Percentiles rank a stretch among this genome's conserved stretches.
These are phyloP conservation scores for Dionaea muscipula DNA, from an alignment of 179 eudicot species.

Conservation along the genomic window DNA sequence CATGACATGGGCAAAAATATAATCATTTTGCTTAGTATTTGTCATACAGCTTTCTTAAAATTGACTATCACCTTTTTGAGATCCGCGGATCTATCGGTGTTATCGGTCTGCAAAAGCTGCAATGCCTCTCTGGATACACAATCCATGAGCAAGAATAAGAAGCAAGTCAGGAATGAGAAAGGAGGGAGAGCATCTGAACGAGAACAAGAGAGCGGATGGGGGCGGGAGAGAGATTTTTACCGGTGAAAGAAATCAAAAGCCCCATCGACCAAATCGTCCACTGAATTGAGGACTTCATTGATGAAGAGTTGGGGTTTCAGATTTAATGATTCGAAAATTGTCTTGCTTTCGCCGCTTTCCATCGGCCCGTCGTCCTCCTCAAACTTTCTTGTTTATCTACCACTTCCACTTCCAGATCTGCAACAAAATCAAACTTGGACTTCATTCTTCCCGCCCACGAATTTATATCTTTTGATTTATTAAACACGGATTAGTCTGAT, in stretches of 20 bases:
- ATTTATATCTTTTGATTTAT: no score
- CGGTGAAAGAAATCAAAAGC: conserved; percentile 57
- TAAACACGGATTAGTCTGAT: no score
- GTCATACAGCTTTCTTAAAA: no score
- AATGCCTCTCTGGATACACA: conserved; percentile 50
- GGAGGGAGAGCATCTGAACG: not conserved
- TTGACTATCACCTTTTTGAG: conserved; percentile 45
- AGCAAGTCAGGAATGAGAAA: not conserved
- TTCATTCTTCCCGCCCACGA: not conserved
- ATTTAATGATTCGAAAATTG: conserved; percentile 50
- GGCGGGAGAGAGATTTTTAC: conserved; percentile 25
- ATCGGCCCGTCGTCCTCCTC: no score
- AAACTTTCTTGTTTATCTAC: not conserved
- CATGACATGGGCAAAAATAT: no score
- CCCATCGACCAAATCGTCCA: conserved; percentile 49
- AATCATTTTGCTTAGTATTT: no score
- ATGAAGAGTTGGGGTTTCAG: conserved; percentile 69
- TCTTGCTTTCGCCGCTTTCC: conserved; percentile 61
- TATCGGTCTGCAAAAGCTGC: conserved; percentile 33
- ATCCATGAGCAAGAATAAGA: not conserved
- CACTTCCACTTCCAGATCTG: no score
- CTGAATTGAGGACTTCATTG: conserved; percentile 54
- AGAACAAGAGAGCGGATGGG: conserved; percentile 9
- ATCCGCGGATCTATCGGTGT: conserved; percentile 46
- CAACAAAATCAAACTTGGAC: no score